phyloP scores from a whole-genome alignment of 768 basidiomycete genomes.

The Tricholoma bakamatsutake region DNA sequence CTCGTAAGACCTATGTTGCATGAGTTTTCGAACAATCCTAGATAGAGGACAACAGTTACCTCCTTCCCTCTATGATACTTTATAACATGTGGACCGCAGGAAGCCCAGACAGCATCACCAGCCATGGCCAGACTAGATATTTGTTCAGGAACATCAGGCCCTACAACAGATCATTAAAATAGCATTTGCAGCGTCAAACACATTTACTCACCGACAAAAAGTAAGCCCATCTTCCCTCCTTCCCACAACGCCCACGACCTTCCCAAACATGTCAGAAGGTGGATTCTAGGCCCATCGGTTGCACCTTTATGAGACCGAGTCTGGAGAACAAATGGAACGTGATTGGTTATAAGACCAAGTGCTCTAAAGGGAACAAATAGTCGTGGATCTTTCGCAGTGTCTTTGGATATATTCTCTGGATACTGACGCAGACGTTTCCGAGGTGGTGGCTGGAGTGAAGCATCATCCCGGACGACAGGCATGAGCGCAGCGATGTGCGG shows the following conservation, averaged over 20 bases:
- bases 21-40: conserved; percentile 6
- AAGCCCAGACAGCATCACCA: conserved; percentile 80
- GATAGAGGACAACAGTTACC: conserved; percentile 31
- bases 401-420: conserved; percentile 11
- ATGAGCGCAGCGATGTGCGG: background rate
- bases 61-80: conserved; percentile 89
- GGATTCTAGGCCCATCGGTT: conserved; percentile 75
- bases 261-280: conserved; percentile 84
- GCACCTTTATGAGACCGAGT: conserved; percentile 80
- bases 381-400: conserved; percentile 31
- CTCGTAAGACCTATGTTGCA: conserved; percentile 42
- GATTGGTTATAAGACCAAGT: conserved; percentile 89
- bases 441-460: conserved; percentile 32
- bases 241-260: conserved; percentile 95
- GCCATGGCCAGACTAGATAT: conserved; percentile 79
- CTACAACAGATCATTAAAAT: conserved; percentile 34
- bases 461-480: conserved; percentile 10
- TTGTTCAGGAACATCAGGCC: conserved; percentile 70
- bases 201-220: conserved; percentile 82
- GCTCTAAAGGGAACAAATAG: conserved; percentile 94
- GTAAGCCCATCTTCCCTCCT: conserved; percentile 83
- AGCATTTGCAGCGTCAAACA: background rate
- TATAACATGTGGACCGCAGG: conserved; percentile 60
- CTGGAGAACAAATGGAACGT: conserved; percentile 85
- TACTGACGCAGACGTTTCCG: conserved; percentile 46